Percentiles rank a stretch among this genome's conserved stretches.
Conservation (phyloP, 78 protist genomes). For the Trichosphaerium sp. region DNA sequence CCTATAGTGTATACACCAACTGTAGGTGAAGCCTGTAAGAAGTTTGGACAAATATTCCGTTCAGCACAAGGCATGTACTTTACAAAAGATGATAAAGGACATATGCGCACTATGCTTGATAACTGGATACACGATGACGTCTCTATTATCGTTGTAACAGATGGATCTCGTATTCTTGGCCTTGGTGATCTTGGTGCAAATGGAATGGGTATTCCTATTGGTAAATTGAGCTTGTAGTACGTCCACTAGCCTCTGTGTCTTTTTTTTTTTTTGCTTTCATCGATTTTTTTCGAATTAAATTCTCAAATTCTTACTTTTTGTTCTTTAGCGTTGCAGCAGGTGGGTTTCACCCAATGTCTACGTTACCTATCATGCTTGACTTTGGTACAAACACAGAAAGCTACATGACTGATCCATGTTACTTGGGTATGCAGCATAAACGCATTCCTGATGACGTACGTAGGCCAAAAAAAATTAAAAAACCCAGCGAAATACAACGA, state of each 20-base stretch:
- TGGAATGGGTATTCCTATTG: conserved; percentile 92
- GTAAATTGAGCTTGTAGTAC: too few relatives aligned
- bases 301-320: too few relatives aligned
- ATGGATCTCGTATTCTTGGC: conserved; percentile 97
- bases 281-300: too few relatives aligned
- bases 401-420: conserved; percentile 64
- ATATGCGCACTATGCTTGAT: conserved; percentile 36
- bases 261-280: too few relatives aligned
- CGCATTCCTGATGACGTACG: conserved; percentile 43
- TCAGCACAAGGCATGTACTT: conserved; percentile 74
- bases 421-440: conserved; percentile 66
- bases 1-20: conserved; percentile 92
- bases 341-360: conserved; percentile 59
- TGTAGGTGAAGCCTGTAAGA: conserved; percentile 90
- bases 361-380: conserved; percentile 91
- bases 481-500: background rate
- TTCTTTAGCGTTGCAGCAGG: conserved; percentile 76
- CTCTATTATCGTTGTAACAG: conserved; percentile 87
- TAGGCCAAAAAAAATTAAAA: background rate
- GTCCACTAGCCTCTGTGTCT: too few relatives aligned
- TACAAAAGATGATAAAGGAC: conserved; percentile 56
- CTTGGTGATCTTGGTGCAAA: conserved; percentile 93
- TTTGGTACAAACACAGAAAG: conserved; percentile 85
- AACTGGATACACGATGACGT: conserved; percentile 65
- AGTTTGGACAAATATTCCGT: conserved; percentile 53